phyloP scores from a whole-genome alignment of 139 green algal species.

The Desmodesmus armatus region DNA sequence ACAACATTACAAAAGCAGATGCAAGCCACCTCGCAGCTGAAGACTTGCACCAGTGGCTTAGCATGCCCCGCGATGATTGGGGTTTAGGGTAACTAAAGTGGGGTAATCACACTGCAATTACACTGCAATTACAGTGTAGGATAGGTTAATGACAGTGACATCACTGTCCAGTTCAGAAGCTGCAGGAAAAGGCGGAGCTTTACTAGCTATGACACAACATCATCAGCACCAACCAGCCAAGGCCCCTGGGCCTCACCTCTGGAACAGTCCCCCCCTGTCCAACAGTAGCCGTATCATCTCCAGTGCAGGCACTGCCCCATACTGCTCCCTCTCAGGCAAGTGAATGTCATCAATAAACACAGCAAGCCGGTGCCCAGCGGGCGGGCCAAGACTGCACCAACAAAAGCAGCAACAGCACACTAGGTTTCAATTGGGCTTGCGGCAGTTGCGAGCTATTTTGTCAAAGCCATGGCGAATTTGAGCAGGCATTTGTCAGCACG shows the following conservation, averaged over 20 bases:
- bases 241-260: slow-evolving; percentile 3
- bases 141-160: too few relatives aligned
- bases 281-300: slow-evolving; percentile 78
- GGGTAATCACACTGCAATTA: too few relatives aligned
- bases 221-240: neutral
- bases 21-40: too few relatives aligned
- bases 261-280: slow-evolving; percentile 49
- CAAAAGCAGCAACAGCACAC: neutral
- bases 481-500: neutral
- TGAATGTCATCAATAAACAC: slow-evolving; percentile 93
- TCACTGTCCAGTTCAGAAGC: too few relatives aligned
- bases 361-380: slow-evolving; percentile 73
- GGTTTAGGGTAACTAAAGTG: too few relatives aligned
- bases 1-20: too few relatives aligned
- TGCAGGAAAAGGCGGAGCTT: too few relatives aligned
- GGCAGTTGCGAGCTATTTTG: slow-evolving; percentile 2
- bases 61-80: too few relatives aligned
- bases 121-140: too few relatives aligned
- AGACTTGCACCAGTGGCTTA: too few relatives aligned
- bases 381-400: slow-evolving; percentile 61
- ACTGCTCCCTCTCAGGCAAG: slow-evolving; percentile 81
- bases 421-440: neutral
- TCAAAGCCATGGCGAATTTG: neutral
- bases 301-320: slow-evolving; percentile 76
- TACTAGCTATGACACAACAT: neutral